phyloP scores from a whole-genome alignment of 805 yeast species.

The Candida boleticola region DNA sequence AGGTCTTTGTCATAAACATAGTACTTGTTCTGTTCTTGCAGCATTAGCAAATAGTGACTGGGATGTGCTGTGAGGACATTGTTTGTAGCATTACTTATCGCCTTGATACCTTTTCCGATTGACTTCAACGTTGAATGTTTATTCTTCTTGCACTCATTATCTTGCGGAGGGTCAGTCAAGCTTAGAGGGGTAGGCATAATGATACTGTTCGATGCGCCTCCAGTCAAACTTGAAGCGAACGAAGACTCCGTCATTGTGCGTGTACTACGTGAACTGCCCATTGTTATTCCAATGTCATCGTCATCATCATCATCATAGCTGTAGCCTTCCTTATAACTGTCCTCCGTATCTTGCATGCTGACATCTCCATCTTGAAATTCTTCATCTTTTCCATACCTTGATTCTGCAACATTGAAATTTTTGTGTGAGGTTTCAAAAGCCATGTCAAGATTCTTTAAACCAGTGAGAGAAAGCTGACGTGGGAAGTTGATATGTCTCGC shows the following conservation, averaged over 20 bases:
- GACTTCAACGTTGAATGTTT: constrained; percentile 5
- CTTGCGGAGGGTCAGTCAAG: constrained; percentile 26
- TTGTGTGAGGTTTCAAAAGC: constrained; percentile 28
- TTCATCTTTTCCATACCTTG: constrained; percentile 16
- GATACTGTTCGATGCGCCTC: not conserved
- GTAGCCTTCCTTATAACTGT: too few species aligned
- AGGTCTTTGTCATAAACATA: constrained; percentile 45
- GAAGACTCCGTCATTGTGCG: too few species aligned
- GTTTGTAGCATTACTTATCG: constrained; percentile 24
- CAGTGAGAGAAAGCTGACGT: constrained; percentile 29
- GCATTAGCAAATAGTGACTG: constrained; percentile 54
- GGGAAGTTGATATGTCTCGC: constrained; percentile 22
- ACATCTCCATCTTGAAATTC: too few species aligned
- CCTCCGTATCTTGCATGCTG: too few species aligned
- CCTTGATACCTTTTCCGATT: constrained; percentile 26
- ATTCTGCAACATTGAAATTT: constrained; percentile 21
- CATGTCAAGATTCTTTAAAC: constrained; percentile 32
- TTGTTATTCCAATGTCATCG: too few species aligned
- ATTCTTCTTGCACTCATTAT: constrained; percentile 12
- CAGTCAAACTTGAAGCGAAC: too few species aligned
- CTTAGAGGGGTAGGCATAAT: constrained; percentile 18
- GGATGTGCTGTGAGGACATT: constrained; percentile 58
- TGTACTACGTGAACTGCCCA: too few species aligned
- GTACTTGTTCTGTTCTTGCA: constrained; percentile 45
- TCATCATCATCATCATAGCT: too few species aligned